Base-by-base conservation (phyloP, 2,329 filamentous ascomycete species). In the Dichotomopilus funicola region DNA sequence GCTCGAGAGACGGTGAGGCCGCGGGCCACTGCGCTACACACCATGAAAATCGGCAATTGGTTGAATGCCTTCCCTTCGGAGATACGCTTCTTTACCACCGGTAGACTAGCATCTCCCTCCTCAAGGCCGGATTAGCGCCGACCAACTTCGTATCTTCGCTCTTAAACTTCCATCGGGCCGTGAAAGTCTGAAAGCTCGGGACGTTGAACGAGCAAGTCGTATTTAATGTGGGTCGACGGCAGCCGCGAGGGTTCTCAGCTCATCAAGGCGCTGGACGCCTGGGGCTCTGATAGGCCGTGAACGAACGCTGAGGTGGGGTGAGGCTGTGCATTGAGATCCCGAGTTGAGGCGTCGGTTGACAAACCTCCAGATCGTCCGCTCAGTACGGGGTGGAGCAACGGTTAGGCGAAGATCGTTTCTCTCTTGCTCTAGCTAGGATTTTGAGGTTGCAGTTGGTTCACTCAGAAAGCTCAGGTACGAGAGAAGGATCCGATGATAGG, bases 281-380 rank as follows among this genome's bases (percentile, higher is more conserved):
- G n/a, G 51, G 50, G 38, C 35, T 58, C 37, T 60, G 57, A 62
- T 61, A 63, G 58, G 57, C 56, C 45, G 36, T 40, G n/a, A 37
- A 46, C 43, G 52, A 55, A 56, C 38, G 38, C 38, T 48, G 49
- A 50, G 54, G 54, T 53, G 55, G 51, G 52, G 54, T 61, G 60
- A 62, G 62, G 62, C 62, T 61, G 62, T 63, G 62, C 59, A 56
- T 42, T 42, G 40, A 42, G 40, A 53, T 6, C 49, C 44, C 49
- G 47, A 53, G 40, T 42, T 10, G 27, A 34, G 19, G 48, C 47
- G 12, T n/a, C 35, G 8, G 45, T 13, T n/a, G 37, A n/a, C 45
- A 41, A 51, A 35, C 40, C 9, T 43, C 48, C 11, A 45, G 19
- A 31, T 31, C 10, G 8, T 38, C 37, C 8, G 2, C 19, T 27